Base-by-base conservation (phyloP, 495 filamentous ascomycete species). In the Talaromyces wortmannii region DNA sequence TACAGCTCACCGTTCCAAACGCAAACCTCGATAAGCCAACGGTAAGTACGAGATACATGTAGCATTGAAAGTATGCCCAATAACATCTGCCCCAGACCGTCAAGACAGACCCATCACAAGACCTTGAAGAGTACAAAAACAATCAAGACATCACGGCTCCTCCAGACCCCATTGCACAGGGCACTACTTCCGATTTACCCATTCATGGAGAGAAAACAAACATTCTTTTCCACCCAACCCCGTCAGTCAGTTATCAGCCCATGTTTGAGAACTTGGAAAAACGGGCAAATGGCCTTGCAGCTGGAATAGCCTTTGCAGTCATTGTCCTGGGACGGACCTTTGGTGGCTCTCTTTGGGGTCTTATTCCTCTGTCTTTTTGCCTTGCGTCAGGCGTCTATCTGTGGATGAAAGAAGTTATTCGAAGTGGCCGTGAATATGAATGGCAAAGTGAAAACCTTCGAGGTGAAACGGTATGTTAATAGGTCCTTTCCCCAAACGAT, bases 151-250 rank as follows among this genome's bases (percentile, higher is more conserved):
- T 94, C 53, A 96, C 92, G 4, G 88, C 92, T 2, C 92, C 92
- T 6, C 92, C 91, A 0, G 92, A 95, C 60, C 92, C 92, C 6
- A 70, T 96, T 23, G 85, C 82, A 8, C 74, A 83, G 53, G 86
- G 89, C 11, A 81, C 85, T 31, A 96, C 92, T 2, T 89, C 88
- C 7, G 92, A 97, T 68, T 90, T 97, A 6, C 92, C 92, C 13
- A 95, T 97, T 60, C 91, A 89, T 66, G 91, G 91, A 53, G 92
- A 96, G 63, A 95, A 90, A 78, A 97, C 92, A 1, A 96, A 96
- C 59, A 84, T 97, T 32, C 83, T 97, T 30, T 97, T 97, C 70
- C 91, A 97, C 64, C 92, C 94, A 0, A 97, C 92, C 0, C 92
- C 92, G 0, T 85, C 87, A 0, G 77, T 96, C 52, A 86, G 84